These are phyloP conservation scores for Xylaria scruposa DNA, from an alignment of 495 filamentous ascomycete genomes.

Conservation along the genomic window DNA sequence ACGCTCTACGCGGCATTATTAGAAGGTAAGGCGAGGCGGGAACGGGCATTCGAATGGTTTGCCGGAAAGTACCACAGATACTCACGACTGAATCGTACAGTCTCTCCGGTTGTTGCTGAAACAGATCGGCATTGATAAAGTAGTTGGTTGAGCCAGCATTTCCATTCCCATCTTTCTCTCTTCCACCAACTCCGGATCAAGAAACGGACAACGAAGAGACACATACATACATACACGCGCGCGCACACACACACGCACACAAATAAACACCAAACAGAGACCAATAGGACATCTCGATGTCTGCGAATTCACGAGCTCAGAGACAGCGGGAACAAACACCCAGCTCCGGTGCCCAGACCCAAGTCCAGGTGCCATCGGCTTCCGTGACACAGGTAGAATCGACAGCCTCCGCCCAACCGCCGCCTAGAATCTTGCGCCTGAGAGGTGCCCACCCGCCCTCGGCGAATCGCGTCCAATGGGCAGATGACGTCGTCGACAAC, in stretches of 20 bases:
- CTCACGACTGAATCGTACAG: background rate
- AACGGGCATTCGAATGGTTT: background rate
- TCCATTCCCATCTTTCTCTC: background rate
- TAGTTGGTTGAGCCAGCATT: background rate
- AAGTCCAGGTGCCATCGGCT: constrained; percentile 33
- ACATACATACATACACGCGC: background rate
- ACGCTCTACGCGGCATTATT: background rate
- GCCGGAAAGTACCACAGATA: background rate
- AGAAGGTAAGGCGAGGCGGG: background rate
- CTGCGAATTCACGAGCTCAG: constrained; percentile 24
- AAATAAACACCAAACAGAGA: background rate
- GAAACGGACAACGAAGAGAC: background rate
- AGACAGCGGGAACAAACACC: constrained; percentile 29
- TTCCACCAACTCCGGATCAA: background rate
- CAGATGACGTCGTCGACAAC: constrained; percentile 92
- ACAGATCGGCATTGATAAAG: background rate
- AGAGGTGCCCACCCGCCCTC: constrained; percentile 48
- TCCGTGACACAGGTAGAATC: constrained; percentile 35
- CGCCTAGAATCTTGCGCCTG: constrained; percentile 54
- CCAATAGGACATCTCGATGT: constrained; percentile 23
- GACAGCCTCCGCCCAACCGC: constrained; percentile 25
- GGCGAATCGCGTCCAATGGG: constrained; percentile 78
- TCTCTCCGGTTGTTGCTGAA: background rate
- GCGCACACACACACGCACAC: background rate
- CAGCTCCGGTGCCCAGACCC: constrained; percentile 24